Evolutionary conservation across 2,329 filamentous ascomycete species (phyloP).

Genomic region (Penicillium vulpinum): DNA sequence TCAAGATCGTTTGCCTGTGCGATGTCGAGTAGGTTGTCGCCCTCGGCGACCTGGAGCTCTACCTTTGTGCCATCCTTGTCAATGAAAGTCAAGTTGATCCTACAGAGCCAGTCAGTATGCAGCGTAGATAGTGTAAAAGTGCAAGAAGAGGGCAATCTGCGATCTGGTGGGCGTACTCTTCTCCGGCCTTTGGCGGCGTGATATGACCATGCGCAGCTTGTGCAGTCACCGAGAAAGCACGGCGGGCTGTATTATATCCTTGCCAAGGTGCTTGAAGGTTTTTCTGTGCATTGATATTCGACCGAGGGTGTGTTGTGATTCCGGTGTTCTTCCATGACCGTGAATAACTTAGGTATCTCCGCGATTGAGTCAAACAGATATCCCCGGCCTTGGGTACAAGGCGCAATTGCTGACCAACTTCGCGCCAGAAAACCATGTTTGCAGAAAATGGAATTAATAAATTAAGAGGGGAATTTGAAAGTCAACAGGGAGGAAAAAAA

Average conservation of each 20-base stretch:
- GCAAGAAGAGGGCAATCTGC: background rate
- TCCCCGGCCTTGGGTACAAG: constrained; percentile 60
- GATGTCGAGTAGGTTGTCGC: constrained; percentile 93
- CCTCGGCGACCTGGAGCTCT: constrained; percentile 76
- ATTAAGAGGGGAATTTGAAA: constrained; percentile 5
- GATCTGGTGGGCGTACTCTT: constrained; percentile 67
- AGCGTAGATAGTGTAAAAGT: background rate
- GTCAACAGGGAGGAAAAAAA: constrained; percentile 18
- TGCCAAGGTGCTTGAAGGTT: constrained; percentile 18
- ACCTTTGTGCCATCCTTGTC: constrained; percentile 81
- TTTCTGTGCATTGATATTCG: constrained; percentile 13
- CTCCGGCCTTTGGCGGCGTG: constrained; percentile 78
- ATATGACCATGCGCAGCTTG: constrained; percentile 72
- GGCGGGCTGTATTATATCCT: constrained; percentile 30
- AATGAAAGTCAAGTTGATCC: constrained; percentile 85
- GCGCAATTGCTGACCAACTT: constrained; percentile 35
- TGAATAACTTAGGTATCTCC: constrained; percentile 30
- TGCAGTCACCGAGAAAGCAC: constrained; percentile 67
- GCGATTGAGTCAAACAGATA: constrained; percentile 29
- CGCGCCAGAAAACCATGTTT: constrained; percentile 38
- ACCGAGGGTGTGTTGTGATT: constrained; percentile 15
- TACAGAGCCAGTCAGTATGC: constrained; percentile 38
- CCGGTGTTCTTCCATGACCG: constrained; percentile 20
- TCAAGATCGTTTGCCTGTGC: constrained; percentile 93
- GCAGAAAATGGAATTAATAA: constrained; percentile 3